Percentiles rank a stretch among this genome's conserved stretches.
Evolutionary conservation across 2,329 filamentous ascomycete species (phyloP).

Genomic region (Neopestalotiopsis sp.): DNA sequence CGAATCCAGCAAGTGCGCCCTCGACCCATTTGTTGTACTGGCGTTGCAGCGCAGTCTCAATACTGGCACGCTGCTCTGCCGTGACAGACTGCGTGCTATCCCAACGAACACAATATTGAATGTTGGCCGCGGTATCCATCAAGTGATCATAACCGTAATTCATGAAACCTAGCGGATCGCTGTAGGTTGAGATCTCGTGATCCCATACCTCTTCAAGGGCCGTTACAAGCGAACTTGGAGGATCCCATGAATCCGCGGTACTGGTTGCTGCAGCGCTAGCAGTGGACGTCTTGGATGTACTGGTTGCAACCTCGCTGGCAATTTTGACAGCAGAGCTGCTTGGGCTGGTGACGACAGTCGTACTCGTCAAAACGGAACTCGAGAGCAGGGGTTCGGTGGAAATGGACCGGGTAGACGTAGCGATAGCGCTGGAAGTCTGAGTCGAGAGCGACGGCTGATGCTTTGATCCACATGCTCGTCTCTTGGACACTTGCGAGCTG

Average conservation of each 20-base stretch:
- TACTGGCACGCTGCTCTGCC: constrained; percentile 14
- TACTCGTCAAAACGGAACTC: background rate
- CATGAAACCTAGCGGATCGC: constrained; percentile 9
- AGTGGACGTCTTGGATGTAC: background rate
- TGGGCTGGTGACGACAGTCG: background rate
- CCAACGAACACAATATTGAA: constrained; percentile 19
- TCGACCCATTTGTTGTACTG: constrained; percentile 17
- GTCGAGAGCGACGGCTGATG: background rate
- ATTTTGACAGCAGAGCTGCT: background rate
- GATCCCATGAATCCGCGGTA: constrained; percentile 3
- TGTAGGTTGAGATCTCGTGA: constrained; percentile 18
- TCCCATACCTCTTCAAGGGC: constrained; percentile 17
- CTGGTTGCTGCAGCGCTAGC: constrained; percentile 7
- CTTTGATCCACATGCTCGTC: background rate
- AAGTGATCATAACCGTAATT: constrained; percentile 19
- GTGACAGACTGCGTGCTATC: constrained; percentile 15
- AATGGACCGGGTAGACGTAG: background rate
- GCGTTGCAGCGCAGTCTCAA: constrained; percentile 11
- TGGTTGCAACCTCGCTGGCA: background rate
- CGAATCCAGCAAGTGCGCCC: constrained; percentile 16
- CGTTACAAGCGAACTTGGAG: constrained; percentile 2
- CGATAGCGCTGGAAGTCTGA: background rate
- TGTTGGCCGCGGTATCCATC: constrained; percentile 18
- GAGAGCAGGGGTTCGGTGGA: background rate
- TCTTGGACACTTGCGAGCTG: background rate